Percentiles rank a stretch among this genome's conserved stretches.
phyloP scores from a whole-genome alignment of 2,329 filamentous ascomycete genomes.

The Aspergillus carbonarius region DNA sequence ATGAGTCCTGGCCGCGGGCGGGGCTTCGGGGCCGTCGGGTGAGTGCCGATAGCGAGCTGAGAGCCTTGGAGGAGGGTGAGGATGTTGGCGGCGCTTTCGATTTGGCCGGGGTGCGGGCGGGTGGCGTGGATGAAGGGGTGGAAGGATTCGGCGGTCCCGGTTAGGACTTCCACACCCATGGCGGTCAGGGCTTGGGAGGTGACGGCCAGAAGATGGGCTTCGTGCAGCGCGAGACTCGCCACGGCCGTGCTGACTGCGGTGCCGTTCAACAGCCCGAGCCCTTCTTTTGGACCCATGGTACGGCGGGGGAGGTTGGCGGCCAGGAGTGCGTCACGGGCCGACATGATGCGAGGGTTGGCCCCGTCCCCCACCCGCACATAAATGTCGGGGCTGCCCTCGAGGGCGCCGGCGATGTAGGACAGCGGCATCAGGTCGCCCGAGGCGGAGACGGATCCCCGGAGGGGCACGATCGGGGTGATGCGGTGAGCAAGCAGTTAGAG shows the following conservation, averaged over 20 bases:
- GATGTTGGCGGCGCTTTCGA: conserved; percentile 59
- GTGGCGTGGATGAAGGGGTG: conserved; percentile 58
- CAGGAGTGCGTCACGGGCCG: conserved; percentile 35
- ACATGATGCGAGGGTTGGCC: conserved; percentile 22
- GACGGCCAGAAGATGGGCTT: conserved; percentile 54
- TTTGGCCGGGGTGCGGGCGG: conserved; percentile 62
- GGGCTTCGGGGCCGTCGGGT: conserved; percentile 23
- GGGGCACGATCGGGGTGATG: conserved; percentile 31
- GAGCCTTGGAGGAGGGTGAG: conserved; percentile 47
- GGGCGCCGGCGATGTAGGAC: conserved; percentile 31
- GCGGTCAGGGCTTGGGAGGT: conserved; percentile 60
- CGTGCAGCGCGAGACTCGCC: conserved; percentile 49
- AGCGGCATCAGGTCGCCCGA: conserved; percentile 39
- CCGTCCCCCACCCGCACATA: conserved; percentile 35
- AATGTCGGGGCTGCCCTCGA: conserved; percentile 40
- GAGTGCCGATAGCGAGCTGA: conserved; percentile 34
- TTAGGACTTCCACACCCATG: conserved; percentile 60
- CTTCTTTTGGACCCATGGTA: conserved; percentile 50
- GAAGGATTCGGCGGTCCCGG: conserved; percentile 56
- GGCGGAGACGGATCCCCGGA: conserved; percentile 36
- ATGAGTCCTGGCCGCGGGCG: conserved; percentile 37
- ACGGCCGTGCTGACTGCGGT: conserved; percentile 47
- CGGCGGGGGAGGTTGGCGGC: conserved; percentile 27
- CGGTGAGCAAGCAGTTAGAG: conserved; percentile 10
- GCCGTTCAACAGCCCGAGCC: conserved; percentile 52